Evolutionary conservation across 345 rosid species (phyloP).

Genomic region (Trapa incisa): DNA sequence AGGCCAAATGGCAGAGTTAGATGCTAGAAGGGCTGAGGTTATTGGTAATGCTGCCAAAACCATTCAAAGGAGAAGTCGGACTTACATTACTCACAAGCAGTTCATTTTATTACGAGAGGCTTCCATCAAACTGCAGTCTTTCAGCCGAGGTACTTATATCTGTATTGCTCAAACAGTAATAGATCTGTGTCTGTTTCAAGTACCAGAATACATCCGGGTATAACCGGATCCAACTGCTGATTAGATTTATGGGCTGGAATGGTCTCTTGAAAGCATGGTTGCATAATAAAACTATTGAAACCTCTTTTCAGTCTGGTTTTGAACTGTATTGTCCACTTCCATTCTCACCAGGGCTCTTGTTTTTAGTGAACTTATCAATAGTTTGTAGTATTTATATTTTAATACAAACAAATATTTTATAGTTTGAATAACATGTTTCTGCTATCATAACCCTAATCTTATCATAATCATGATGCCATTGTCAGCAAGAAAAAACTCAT

Average conservation of each 20-base stretch:
- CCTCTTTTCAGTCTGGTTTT: too few species aligned
- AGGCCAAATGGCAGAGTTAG: constrained; percentile 99
- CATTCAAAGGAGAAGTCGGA: constrained; percentile 65
- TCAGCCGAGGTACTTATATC: constrained; percentile 52
- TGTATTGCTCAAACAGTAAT: background rate
- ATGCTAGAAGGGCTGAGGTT: constrained; percentile 89
- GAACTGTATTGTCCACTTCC: too few species aligned
- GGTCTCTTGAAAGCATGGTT: background rate
- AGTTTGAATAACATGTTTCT: too few species aligned
- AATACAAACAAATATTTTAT: too few species aligned
- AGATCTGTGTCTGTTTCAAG: background rate
- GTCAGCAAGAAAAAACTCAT: background rate
- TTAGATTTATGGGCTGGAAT: background rate
- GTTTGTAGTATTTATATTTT: too few species aligned
- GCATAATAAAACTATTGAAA: background rate
- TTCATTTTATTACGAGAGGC: constrained; percentile 54
- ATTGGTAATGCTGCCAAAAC: constrained; percentile 91
- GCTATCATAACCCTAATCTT: too few species aligned
- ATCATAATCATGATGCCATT: background rate
- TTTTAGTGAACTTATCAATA: too few species aligned
- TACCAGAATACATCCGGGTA: background rate
- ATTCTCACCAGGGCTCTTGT: too few species aligned
- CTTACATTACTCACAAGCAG: constrained; percentile 63
- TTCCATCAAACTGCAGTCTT: constrained; percentile 58
- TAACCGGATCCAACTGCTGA: background rate